These are phyloP conservation scores for Linanthus parryae DNA, from an alignment of 148 eudicot genomes.

Conservation along the genomic window DNA sequence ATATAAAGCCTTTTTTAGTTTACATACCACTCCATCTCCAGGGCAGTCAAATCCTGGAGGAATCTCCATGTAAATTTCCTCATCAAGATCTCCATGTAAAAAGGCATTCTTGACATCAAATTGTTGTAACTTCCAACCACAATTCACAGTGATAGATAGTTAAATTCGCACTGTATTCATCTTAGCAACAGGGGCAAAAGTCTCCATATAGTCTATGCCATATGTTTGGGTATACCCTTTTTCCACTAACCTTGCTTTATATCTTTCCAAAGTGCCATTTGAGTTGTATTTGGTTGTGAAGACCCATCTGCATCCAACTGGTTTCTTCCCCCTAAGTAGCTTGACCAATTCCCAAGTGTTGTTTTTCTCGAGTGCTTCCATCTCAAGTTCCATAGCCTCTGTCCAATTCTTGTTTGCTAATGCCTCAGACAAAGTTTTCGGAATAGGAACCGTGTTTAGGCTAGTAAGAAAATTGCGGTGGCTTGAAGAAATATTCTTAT, in stretches of 20 bases:
- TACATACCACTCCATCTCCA: background rate
- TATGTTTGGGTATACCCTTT: background rate
- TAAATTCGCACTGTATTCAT: background rate
- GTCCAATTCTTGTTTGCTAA: no score
- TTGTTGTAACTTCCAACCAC: background rate
- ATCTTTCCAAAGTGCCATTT: background rate
- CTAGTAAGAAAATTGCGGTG: no score
- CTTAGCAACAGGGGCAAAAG: slow-evolving; percentile 1
- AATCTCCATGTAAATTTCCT: slow-evolving; percentile 4
- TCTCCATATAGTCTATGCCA: no score
- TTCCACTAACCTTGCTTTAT: background rate
- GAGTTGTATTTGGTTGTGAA: background rate
- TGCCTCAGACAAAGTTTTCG: no score
- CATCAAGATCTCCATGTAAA: background rate
- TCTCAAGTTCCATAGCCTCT: background rate
- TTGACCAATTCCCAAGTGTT: background rate
- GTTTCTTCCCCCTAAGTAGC: background rate
- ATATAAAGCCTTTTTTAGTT: slow-evolving; percentile 1
- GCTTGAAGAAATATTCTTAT: no score
- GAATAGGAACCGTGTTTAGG: no score
- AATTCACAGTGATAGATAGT: background rate
- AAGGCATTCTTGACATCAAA: background rate
- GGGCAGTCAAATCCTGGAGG: background rate
- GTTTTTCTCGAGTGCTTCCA: background rate
- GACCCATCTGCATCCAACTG: background rate